Evolutionary conservation across 805 yeast genomes (phyloP).

Genomic region (Starmerella geochares): DNA sequence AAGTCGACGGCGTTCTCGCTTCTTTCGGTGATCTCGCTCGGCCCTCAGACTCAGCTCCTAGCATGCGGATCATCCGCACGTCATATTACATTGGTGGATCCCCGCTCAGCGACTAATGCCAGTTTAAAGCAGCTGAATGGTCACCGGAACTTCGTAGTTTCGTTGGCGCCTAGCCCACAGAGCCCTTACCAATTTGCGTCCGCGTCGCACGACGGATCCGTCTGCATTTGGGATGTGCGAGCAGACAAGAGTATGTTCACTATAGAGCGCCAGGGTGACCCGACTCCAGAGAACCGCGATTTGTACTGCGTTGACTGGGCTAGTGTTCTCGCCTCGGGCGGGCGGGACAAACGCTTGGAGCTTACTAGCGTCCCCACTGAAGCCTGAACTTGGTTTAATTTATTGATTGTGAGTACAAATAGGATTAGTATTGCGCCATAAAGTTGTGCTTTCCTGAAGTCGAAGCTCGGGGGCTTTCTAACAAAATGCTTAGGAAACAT

Average conservation of each 20-base stretch:
- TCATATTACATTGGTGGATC: constrained; percentile 88
- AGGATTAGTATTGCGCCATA: not conserved
- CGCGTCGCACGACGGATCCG: constrained; percentile 94
- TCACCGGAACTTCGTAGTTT: constrained; percentile 82
- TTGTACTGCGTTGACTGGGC: constrained; percentile 82
- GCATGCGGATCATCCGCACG: constrained; percentile 98
- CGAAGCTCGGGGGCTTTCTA: no score
- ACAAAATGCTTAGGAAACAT: no score
- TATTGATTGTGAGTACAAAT: not conserved
- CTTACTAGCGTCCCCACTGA: constrained; percentile 44
- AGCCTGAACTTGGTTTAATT: not conserved
- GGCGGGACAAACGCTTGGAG: constrained; percentile 86
- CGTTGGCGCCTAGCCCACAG: constrained; percentile 61
- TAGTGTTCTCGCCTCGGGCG: constrained; percentile 83
- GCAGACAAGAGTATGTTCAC: constrained; percentile 74
- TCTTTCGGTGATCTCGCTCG: constrained; percentile 60
- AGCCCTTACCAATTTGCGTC: constrained; percentile 76
- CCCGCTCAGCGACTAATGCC: constrained; percentile 55
- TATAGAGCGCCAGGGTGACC: constrained; percentile 53
- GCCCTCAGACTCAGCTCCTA: constrained; percentile 50
- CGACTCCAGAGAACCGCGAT: constrained; percentile 40
- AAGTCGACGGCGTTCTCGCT: constrained; percentile 78
- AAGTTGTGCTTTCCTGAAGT: not conserved
- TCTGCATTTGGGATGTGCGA: constrained; percentile 90
- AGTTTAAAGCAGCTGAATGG: constrained; percentile 69